phyloP scores from a whole-genome alignment of 768 basidiomycete species.

The Mycena galericulata region DNA sequence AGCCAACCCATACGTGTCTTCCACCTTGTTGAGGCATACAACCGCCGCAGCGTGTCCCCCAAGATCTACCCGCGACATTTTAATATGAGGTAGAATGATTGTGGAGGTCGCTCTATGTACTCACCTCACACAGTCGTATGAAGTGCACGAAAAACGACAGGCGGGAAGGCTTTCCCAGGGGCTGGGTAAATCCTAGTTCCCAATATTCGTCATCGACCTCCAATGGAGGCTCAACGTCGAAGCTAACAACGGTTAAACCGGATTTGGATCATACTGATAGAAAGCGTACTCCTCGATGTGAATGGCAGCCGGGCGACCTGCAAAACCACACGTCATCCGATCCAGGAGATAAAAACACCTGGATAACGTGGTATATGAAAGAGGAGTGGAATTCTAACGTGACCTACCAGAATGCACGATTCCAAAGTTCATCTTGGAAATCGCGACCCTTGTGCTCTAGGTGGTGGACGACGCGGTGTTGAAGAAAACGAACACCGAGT shows the following conservation, averaged over 20 bases:
- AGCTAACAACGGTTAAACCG: slow-evolving; percentile 45
- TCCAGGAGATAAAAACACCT: slow-evolving; percentile 51
- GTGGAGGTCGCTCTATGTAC: too few species aligned
- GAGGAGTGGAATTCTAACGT: neutral
- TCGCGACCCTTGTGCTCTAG: slow-evolving; percentile 42
- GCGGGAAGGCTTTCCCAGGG: slow-evolving; percentile 50
- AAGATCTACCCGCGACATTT: slow-evolving; percentile 3
- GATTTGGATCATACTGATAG: neutral
- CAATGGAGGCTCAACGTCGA: slow-evolving; percentile 64
- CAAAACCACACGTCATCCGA: slow-evolving; percentile 43
- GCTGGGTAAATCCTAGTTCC: slow-evolving; percentile 62
- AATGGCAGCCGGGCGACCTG: slow-evolving; percentile 66
- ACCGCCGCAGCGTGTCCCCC: slow-evolving; percentile 25
- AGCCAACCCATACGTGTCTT: slow-evolving; percentile 48
- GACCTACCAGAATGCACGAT: slow-evolving; percentile 54
- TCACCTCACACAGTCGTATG: slow-evolving; percentile 55
- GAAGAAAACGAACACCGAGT: slow-evolving; percentile 61
- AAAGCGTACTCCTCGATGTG: slow-evolving; percentile 62
- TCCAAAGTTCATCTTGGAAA: slow-evolving; percentile 64
- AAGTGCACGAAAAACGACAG: slow-evolving; percentile 53
- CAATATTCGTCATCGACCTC: slow-evolving; percentile 70
- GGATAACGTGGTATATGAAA: neutral
- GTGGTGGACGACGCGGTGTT: slow-evolving; percentile 66
- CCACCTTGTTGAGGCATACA: slow-evolving; percentile 49
- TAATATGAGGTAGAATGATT: neutral